phyloP scores from a whole-genome alignment of 2,329 filamentous ascomycete genomes.

The Fusarium sublunatum region DNA sequence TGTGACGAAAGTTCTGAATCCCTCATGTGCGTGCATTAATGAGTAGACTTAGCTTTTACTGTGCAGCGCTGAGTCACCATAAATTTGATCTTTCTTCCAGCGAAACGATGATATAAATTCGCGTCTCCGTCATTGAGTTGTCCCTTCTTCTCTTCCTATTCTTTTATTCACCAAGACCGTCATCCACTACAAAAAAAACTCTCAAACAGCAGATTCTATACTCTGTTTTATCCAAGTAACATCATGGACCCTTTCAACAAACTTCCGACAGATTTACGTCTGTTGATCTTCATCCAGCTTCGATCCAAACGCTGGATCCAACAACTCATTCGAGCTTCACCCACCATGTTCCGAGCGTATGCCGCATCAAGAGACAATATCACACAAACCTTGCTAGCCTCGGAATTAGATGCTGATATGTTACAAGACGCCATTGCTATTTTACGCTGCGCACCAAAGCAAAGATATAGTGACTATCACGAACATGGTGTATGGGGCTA shows the following conservation, averaged over 20 bases:
- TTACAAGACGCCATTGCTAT: slow-evolving; percentile 25
- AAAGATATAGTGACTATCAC: background rate
- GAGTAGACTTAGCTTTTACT: too few species aligned
- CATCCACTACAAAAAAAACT: too few species aligned
- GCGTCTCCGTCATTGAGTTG: too few species aligned
- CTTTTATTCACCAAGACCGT: too few species aligned
- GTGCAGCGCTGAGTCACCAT: too few species aligned
- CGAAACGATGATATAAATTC: too few species aligned
- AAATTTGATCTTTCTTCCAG: too few species aligned
- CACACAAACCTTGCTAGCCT: background rate
- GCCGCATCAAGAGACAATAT: slow-evolving; percentile 4
- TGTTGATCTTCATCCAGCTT: slow-evolving; percentile 4
- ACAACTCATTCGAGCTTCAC: slow-evolving; percentile 15
- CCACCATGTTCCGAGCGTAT: slow-evolving; percentile 15
- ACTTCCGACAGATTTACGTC: slow-evolving; percentile 16
- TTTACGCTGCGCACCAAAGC: slow-evolving; percentile 1
- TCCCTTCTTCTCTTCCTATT: too few species aligned
- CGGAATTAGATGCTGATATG: slow-evolving; percentile 19
- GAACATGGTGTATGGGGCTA: too few species aligned
- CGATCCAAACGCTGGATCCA: slow-evolving; percentile 9
- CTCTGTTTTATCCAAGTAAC: background rate
- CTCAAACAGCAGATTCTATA: background rate
- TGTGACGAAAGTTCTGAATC: too few species aligned
- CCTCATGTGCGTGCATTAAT: too few species aligned
- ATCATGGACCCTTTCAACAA: slow-evolving; percentile 17